phyloP scores from a whole-genome alignment of 371 early-diverging fungal genomes.

The Gilbertella persicaria region DNA sequence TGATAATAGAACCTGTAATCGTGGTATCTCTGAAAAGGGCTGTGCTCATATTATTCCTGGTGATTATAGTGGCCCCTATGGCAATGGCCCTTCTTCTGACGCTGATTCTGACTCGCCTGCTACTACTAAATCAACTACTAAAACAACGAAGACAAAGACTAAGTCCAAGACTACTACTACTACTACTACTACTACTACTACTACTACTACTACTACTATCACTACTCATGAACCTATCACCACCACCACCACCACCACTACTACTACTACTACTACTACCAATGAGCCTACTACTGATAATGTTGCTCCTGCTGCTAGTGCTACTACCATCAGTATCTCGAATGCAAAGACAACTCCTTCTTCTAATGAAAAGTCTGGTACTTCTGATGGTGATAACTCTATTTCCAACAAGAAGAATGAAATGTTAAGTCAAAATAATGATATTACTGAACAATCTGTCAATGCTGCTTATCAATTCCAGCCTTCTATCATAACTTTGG shows the following conservation, averaged over 20 bases:
- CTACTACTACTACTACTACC: not conserved
- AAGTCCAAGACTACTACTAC: conserved; percentile 6
- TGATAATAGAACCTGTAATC: conserved; percentile 23
- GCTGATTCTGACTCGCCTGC: not conserved
- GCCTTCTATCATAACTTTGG: conserved; percentile 4
- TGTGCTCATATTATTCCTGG: conserved; percentile 57
- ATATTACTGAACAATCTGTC: conserved; percentile 16
- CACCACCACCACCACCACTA: not conserved
- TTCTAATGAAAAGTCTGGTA: too few relatives aligned
- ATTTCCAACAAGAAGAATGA: not conserved
- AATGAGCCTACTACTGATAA: not conserved
- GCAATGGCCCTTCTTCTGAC: conserved; percentile 33
- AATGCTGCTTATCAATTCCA: conserved; percentile 2
- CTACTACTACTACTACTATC: conserved; percentile 1
- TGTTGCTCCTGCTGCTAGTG: conserved; percentile 2
- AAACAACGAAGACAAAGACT: conserved; percentile 2
- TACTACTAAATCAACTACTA: conserved; percentile 6
- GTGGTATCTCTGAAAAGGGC: conserved; percentile 52
- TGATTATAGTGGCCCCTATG: conserved; percentile 40
- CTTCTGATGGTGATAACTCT: too few relatives aligned
- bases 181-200: conserved; percentile 3
- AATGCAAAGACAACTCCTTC: too few relatives aligned
- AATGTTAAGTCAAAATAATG: conserved; percentile 1
- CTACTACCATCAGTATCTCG: conserved; percentile 6
- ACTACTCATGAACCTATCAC: not conserved